Base-by-base conservation (phyloP, 768 basidiomycete species). In the Naematelia aurantialba region DNA sequence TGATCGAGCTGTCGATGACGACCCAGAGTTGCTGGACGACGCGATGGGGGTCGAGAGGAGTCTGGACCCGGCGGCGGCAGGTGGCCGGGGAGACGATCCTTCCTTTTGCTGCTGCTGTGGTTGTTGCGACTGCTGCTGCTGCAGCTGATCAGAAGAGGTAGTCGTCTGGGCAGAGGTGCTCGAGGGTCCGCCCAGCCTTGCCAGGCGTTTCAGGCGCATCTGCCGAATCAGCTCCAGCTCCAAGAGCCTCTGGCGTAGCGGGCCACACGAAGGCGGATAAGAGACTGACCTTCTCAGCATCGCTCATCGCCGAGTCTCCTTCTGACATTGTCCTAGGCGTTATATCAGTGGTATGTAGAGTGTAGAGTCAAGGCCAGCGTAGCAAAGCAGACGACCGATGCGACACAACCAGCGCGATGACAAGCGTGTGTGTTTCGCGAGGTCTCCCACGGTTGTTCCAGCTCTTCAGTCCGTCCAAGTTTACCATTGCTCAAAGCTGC, bases 171-270 rank as follows among this genome's bases (percentile, higher is more conserved):
- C 39, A 22, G 63, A 22, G 4, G 66, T 34, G 39, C 63, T 42
- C 17, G 66, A 56, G 25, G 78, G 67, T 39, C 72, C 80, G 70
- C 88, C 87, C 5, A 97, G 82, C 75, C 89, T 90, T 29, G 89
- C 91, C 53, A 98, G 82, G 56, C 93, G 85, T 78, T 94, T 94
- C 25, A 59, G 42, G 19, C 57, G 55, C 39, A 63, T 63, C 61
- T 63, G 27, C 13, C 34, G 12, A 12, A 46, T 48, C 1, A 59
- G 48, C 45, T 25, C 1, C 3, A 42, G 79, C 64, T 91, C 89
- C 73, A 96, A 94, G 92, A 94, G 52, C n/a, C 3, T 45, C 24
- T 46, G 24, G n/a, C 2, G 48, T 31, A n/a, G n/a, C n/a, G n/a
- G 39, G 10, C 45, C 27, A 19, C 13, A n/a, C 50, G 29, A 1